Base-by-base conservation (phyloP, 306 rosid genomes). In the Dalbergia cochinchinensis region DNA sequence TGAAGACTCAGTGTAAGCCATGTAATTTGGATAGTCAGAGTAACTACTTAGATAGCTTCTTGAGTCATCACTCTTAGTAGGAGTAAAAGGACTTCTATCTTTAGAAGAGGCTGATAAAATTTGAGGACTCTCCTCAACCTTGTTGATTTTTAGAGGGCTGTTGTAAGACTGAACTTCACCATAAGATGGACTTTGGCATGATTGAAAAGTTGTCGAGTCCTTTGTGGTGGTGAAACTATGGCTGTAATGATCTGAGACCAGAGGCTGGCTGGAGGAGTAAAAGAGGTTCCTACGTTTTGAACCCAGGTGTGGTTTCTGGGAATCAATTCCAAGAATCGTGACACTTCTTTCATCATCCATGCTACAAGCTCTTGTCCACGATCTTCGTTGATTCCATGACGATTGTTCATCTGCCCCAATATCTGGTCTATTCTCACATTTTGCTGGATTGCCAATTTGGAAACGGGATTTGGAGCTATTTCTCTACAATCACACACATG, bases 1-100 rank as follows among this genome's bases (percentile, higher is more conserved):
- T 1, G 98, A 92, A 45, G 98, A 94, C 75, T 92, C 87, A 0
- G 98, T 94, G 78, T 63, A 94, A 12, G 91, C 88, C 98, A 94
- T 94, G 87, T 94, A 94, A 85, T 51, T 90, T 2, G 96, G 98
- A 82, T 85, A 80, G 37, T 84, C 97, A 0, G 88, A 83, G 74
- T 69, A 86, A 10, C 90, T 90, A 69, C 89, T 90, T 4, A 76
- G 39, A 60, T 71, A 80, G 84, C 91, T 91, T 84, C 80, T 86
- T 5, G 90, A 86, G 12, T 94, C 92, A 74, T 90, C 98, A 34
- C 94, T 89, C 77, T 12, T 91, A 10, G 88, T 74, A 16, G 97
- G 92, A 33, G 95, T 91, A 69, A 89, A 87, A 54, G 95, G 97
- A 53, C 92, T 87, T 74, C 70, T 83, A 4, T 91, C 89, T 68